A percentile compares a stretch with the other conserved stretches of the same genome.
Evolutionary conservation across 2,329 filamentous ascomycete species (phyloP).

Genomic region (Emergomyces pasteurianus): DNA sequence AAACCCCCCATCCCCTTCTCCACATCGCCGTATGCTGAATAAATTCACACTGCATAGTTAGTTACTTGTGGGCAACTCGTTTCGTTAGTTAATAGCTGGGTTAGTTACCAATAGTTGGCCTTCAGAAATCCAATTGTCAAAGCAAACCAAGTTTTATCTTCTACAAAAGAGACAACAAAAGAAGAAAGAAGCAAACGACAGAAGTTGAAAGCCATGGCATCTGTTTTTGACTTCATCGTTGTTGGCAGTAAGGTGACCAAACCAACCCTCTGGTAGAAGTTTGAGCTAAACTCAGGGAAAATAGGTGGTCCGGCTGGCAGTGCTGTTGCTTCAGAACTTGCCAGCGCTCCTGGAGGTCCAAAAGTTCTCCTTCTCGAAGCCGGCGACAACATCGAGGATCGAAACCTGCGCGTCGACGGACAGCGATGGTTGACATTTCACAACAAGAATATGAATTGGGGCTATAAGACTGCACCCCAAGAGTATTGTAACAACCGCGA

Average conservation of each 20-base stretch:
- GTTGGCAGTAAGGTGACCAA: conserved; percentile 25
- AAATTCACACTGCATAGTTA: neutral
- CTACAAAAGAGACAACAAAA: neutral
- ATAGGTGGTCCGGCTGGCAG: conserved; percentile 50
- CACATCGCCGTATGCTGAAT: neutral
- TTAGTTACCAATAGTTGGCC: neutral
- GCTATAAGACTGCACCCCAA: conserved; percentile 41
- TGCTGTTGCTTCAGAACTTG: conserved; percentile 42
- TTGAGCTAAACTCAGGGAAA: neutral
- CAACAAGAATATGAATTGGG: conserved; percentile 41
- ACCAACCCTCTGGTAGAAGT: neutral
- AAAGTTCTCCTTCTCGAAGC: conserved; percentile 51
- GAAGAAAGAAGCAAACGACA: neutral
- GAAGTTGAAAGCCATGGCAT: conserved; percentile 1
- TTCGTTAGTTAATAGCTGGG: neutral
- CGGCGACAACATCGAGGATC: conserved; percentile 40
- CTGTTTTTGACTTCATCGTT: conserved; percentile 25
- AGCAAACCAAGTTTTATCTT: neutral
- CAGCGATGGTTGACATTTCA: conserved; percentile 44
- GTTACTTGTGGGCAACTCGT: neutral
- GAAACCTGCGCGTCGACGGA: conserved; percentile 38
- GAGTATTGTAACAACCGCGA: conserved; percentile 32
- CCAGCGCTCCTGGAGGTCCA: conserved; percentile 36
- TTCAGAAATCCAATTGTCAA: neutral
- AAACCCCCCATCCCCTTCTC: neutral